These are phyloP conservation scores for Cryptosporidium felis DNA, from an alignment of 169 alveolate genomes.

Conservation along the genomic window DNA sequence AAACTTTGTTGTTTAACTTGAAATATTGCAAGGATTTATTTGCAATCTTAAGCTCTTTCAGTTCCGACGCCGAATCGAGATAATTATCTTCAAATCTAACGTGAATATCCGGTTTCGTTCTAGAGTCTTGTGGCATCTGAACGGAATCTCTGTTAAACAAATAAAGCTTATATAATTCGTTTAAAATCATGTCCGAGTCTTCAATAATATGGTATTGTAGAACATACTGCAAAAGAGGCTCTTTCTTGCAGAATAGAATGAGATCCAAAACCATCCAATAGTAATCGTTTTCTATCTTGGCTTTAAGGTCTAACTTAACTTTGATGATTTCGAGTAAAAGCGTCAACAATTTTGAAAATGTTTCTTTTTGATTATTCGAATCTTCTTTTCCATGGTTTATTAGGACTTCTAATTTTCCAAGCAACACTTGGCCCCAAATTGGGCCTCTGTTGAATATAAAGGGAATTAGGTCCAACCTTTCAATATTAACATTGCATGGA, in stretches of 20 bases:
- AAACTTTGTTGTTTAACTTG: neutral
- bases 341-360: neutral
- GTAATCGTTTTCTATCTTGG: neutral
- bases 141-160: neutral
- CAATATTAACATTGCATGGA: neutral
- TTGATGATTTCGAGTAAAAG: constrained; percentile 5
- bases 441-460: constrained; percentile 3
- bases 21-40: neutral
- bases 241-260: neutral
- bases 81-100: neutral
- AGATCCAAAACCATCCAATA: neutral
- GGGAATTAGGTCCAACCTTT: constrained; percentile 26
- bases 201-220: constrained; percentile 51
- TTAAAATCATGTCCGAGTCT: constrained; percentile 1
- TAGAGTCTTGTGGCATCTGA: neutral
- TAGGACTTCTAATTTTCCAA: neutral
- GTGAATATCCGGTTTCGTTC: neutral
- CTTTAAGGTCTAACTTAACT: constrained; percentile 9
- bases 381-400: neutral
- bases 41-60: too few relatives aligned
- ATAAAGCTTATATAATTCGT: neutral
- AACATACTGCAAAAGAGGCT: constrained; percentile 4
- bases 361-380: neutral
- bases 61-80: too few relatives aligned
- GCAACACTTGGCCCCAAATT: constrained; percentile 3